Evolutionary conservation across 352 stramenopile genomes (phyloP).

Genomic region (Hyaloperonospora arabidopsidis): DNA sequence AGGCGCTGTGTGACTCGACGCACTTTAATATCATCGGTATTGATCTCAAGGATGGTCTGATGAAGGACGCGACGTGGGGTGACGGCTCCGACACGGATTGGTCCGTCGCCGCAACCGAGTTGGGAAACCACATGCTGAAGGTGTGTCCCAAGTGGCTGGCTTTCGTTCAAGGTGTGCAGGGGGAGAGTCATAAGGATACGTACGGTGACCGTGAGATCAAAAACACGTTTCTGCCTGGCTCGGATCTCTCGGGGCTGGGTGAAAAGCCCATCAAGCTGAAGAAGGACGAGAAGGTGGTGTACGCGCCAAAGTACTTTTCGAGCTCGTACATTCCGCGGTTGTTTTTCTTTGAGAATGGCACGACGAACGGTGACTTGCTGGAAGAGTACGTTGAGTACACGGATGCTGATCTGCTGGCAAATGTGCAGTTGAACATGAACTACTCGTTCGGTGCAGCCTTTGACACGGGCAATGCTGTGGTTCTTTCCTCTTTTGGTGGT

Average conservation of each 20-base stretch:
- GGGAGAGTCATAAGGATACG: constrained; percentile 55
- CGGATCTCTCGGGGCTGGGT: constrained; percentile 48
- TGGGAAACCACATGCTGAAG: constrained; percentile 60
- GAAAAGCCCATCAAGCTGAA: constrained; percentile 47
- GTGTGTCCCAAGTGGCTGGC: constrained; percentile 68
- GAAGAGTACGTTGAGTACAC: constrained; percentile 52
- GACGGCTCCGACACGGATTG: constrained; percentile 74
- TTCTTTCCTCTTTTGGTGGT: constrained; percentile 79
- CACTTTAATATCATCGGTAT: constrained; percentile 84
- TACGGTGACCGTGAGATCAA: constrained; percentile 53
- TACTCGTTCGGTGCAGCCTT: constrained; percentile 70
- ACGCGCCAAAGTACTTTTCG: constrained; percentile 70
- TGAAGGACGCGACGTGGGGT: constrained; percentile 62
- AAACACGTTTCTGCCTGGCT: constrained; percentile 59
- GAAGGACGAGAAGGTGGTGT: constrained; percentile 69
- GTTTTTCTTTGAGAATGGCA: constrained; percentile 64
- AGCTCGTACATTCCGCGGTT: constrained; percentile 49
- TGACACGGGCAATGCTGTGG: constrained; percentile 50
- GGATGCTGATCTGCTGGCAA: constrained; percentile 46
- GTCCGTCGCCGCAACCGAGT: constrained; percentile 50
- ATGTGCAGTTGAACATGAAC: constrained; percentile 70
- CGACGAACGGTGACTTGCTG: constrained; percentile 45
- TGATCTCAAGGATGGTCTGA: constrained; percentile 69
- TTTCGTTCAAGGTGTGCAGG: constrained; percentile 70
- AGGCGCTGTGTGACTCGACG: constrained; percentile 64